Conservation (phyloP, 441 rosid genomes). For the Euphorbia celastroides region DNA sequence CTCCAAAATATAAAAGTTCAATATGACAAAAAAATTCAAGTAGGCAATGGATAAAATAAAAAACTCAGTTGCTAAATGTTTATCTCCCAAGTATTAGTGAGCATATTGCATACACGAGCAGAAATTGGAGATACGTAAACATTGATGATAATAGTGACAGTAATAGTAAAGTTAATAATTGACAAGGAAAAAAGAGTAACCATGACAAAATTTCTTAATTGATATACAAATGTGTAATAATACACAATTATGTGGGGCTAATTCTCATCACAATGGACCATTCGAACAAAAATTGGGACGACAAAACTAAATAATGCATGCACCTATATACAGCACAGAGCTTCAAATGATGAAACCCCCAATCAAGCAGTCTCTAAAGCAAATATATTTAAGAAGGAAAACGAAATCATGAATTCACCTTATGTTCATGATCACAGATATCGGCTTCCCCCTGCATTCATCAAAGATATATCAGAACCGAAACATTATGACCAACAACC, state of each 20-base stretch:
- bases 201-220: slow-evolving; percentile 6
- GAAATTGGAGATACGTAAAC: too few species aligned
- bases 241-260: slow-evolving; percentile 18
- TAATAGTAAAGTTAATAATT: too few species aligned
- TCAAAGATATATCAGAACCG: slow-evolving; percentile 7
- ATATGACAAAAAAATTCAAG: too few species aligned
- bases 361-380: slow-evolving; percentile 1
- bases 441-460: slow-evolving; percentile 29
- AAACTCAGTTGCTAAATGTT: too few species aligned
- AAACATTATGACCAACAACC: too few species aligned
- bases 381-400: background rate
- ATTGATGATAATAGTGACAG: too few species aligned
- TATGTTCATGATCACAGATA: background rate
- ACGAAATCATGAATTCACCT: slow-evolving; percentile 9
- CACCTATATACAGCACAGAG: slow-evolving; percentile 17
- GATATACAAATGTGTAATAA: slow-evolving; percentile 19
- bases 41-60: too few species aligned
- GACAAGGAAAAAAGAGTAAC: background rate
- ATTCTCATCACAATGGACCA: slow-evolving; percentile 19
- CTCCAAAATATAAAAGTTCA: too few species aligned
- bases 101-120: too few species aligned
- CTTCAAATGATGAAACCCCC: background rate
- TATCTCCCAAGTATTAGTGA: too few species aligned
- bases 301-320: slow-evolving; percentile 19
- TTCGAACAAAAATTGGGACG: slow-evolving; percentile 20